These are phyloP conservation scores for Arachis hypogaea DNA, from an alignment of 306 rosid species.

Conservation along the genomic window DNA sequence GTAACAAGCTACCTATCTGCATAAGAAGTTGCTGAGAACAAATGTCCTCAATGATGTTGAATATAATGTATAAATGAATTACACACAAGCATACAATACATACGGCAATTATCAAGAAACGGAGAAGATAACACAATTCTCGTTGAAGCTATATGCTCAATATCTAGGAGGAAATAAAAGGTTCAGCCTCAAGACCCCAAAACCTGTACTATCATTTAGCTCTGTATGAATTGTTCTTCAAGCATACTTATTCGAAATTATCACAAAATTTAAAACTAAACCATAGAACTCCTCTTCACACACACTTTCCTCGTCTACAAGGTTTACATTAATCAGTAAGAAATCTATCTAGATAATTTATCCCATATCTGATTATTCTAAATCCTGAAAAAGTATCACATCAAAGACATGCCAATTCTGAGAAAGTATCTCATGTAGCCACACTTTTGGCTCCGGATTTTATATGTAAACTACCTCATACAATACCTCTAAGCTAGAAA, in stretches of 20 bases:
- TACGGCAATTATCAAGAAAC: conserved; percentile 11
- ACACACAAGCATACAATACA: neutral
- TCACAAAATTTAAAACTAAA: conserved; percentile 26
- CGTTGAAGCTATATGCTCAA: conserved; percentile 15
- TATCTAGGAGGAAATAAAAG: neutral
- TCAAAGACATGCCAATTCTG: neutral
- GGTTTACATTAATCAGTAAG: neutral
- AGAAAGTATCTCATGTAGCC: neutral
- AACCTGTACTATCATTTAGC: neutral
- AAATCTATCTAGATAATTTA: too few relatives aligned
- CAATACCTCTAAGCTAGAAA: conserved; percentile 8
- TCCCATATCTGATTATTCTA: neutral
- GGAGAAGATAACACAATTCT: conserved; percentile 4
- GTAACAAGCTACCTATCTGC: conserved; percentile 2
- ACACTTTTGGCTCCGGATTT: neutral
- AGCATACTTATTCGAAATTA: conserved; percentile 20
- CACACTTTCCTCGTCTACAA: neutral
- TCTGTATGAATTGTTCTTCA: conserved; percentile 10
- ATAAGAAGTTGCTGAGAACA: conserved; percentile 4
- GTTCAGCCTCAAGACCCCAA: neutral
- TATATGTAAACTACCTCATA: neutral
- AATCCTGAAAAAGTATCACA: neutral
- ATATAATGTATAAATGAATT: conserved; percentile 7
- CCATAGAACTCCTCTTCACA: conserved; percentile 12
- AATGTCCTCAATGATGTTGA: conserved; percentile 2